phyloP scores from a whole-genome alignment of 306 rosid species.

The Mimosa pudica region DNA sequence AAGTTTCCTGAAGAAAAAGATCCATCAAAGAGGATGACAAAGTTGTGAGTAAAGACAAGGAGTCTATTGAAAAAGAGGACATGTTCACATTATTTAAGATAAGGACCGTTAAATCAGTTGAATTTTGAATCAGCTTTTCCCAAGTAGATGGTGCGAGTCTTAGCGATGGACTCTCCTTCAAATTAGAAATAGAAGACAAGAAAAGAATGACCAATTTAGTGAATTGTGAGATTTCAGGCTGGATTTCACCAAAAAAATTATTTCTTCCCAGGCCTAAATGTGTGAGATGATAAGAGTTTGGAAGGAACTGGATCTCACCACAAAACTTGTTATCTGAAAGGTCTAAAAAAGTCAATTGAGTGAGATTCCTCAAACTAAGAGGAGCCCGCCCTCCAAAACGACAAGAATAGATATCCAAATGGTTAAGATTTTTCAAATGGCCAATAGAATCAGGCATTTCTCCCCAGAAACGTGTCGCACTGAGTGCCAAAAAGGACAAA shows the following conservation, averaged over 20 bases:
- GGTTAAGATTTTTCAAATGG: background rate
- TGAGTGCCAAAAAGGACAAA: background rate
- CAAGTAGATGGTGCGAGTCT: background rate
- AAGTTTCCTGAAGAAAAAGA: fast-evolving
- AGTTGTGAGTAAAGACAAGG: background rate
- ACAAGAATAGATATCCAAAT: background rate
- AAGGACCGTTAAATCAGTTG: slow-evolving; percentile 5
- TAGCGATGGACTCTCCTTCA: too few species aligned
- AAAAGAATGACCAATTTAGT: background rate
- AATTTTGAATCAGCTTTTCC: slow-evolving; percentile 11
- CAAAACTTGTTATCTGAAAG: background rate
- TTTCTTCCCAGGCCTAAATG: background rate
- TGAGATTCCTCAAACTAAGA: background rate
- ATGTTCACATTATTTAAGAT: background rate
- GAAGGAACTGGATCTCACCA: slow-evolving; percentile 25
- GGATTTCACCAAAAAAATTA: background rate
- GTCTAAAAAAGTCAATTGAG: background rate
- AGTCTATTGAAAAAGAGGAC: background rate
- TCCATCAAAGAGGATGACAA: slow-evolving; percentile 22
- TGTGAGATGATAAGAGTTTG: slow-evolving; percentile 5
- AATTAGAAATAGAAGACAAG: too few species aligned
- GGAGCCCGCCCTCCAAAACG: background rate
- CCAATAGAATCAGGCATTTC: background rate
- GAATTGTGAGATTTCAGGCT: background rate
- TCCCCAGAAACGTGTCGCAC: background rate